phyloP scores from a whole-genome alignment of 2,329 filamentous ascomycete genomes.

The Purpureocillium lavendulum region DNA sequence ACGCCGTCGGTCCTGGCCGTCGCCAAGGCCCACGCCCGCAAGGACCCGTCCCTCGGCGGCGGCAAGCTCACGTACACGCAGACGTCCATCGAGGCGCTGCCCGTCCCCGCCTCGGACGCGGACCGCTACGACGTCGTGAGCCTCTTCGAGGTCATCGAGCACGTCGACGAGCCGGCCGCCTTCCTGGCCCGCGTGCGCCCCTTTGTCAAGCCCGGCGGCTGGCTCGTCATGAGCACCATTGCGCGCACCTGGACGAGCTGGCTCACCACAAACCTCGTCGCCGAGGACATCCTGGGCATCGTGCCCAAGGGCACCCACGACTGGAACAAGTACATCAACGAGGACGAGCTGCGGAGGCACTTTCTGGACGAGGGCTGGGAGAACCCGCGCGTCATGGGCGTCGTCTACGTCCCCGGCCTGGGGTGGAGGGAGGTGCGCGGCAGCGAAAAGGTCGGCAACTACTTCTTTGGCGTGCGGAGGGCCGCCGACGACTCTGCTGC shows the following conservation, averaged over 20 bases:
- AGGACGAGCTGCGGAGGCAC: constrained; percentile 59
- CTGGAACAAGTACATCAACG: constrained; percentile 93
- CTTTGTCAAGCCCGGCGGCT: constrained; percentile 83
- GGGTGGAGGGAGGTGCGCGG: constrained; percentile 81
- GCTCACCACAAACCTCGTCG: constrained; percentile 85
- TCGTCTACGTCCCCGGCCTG: constrained; percentile 81
- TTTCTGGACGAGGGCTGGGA: constrained; percentile 51
- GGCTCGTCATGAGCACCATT: constrained; percentile 89
- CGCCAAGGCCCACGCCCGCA: constrained; percentile 65
- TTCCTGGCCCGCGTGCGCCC: constrained; percentile 66
- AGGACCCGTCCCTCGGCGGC: constrained; percentile 57
- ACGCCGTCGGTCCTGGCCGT: constrained; percentile 65
- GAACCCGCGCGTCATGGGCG: constrained; percentile 59
- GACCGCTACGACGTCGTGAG: constrained; percentile 70
- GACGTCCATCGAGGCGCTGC: constrained; percentile 65
- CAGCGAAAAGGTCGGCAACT: constrained; percentile 85
- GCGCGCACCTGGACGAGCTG: constrained; percentile 82
- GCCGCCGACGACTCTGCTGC: too few relatives aligned
- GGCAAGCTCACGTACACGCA: constrained; percentile 65
- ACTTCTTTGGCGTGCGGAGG: constrained; percentile 76
- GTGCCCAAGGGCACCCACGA: constrained; percentile 92
- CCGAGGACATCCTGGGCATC: constrained; percentile 78
- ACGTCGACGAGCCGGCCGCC: constrained; percentile 66
- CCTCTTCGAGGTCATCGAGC: constrained; percentile 91
- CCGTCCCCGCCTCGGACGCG: constrained; percentile 24